phyloP scores from a whole-genome alignment of 768 basidiomycete genomes.

The Serendipita sp. region DNA sequence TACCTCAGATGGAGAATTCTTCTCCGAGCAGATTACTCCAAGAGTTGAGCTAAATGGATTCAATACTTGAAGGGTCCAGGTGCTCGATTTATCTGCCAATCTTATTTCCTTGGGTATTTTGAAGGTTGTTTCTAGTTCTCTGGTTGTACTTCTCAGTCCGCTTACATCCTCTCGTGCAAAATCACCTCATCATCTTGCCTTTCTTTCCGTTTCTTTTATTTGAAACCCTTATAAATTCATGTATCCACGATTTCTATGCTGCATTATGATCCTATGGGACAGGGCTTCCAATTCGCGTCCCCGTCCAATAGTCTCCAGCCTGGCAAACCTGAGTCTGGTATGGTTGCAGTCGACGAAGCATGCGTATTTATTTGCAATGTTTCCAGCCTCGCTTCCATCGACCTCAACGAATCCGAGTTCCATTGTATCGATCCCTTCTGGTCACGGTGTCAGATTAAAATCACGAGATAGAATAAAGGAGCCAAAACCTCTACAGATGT shows the following conservation, averaged over 20 bases:
- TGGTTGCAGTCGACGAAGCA: not conserved
- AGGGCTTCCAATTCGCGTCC: conserved; percentile 38
- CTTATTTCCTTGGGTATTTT: not conserved
- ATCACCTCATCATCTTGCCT: not conserved
- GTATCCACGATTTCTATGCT: not conserved
- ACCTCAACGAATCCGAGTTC: conserved; percentile 6
- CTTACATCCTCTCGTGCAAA: not conserved
- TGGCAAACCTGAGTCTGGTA: not conserved
- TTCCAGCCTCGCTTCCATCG: conserved; percentile 5
- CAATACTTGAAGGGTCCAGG: not conserved
- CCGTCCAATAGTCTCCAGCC: conserved; percentile 43
- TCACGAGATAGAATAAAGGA: not conserved
- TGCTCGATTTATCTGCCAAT: not conserved
- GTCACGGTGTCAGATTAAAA: not conserved
- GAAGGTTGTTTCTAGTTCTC: not conserved
- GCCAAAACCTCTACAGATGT: conserved; percentile 10
- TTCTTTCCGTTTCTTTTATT: not conserved
- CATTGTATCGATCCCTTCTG: conserved; percentile 11
- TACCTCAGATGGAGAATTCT: not conserved
- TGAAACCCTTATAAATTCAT: not conserved
- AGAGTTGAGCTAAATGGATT: not conserved
- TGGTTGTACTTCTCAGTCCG: not conserved
- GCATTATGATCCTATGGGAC: conserved; percentile 39
- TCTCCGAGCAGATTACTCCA: not conserved
- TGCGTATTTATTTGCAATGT: conserved; percentile 7